phyloP scores from a whole-genome alignment of 2,329 filamentous ascomycete genomes.

The Myriosclerotinia duriaeana region DNA sequence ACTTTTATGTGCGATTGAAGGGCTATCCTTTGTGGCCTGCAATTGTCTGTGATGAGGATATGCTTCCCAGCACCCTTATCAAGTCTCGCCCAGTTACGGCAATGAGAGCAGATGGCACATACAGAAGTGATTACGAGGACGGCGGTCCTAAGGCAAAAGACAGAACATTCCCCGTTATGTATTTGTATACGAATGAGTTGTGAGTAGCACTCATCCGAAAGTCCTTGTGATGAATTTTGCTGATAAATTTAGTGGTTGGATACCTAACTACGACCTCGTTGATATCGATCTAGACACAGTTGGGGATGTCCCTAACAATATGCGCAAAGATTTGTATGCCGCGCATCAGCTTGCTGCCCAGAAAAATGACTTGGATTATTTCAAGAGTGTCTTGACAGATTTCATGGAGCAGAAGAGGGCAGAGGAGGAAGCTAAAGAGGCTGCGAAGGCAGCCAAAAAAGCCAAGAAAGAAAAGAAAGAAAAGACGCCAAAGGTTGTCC shows the following conservation, averaged over 20 bases:
- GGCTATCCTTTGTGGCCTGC: constrained; percentile 94
- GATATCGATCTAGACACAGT: constrained; percentile 75
- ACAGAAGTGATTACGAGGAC: constrained; percentile 82
- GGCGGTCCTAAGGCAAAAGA: constrained; percentile 83
- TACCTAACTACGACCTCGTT: constrained; percentile 77
- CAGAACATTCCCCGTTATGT: constrained; percentile 92
- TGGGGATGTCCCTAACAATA: constrained; percentile 67
- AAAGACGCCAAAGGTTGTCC: constrained; percentile 45
- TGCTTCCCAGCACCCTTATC: constrained; percentile 79
- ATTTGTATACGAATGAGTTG: constrained; percentile 94
- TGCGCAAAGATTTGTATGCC: constrained; percentile 72
- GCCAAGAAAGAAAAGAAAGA: constrained; percentile 44
- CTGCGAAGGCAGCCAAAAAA: constrained; percentile 50
- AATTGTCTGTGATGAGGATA: constrained; percentile 89
- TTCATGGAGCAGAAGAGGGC: constrained; percentile 65
- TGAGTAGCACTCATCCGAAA: constrained; percentile 53
- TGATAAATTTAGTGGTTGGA: constrained; percentile 70
- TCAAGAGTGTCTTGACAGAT: constrained; percentile 75
- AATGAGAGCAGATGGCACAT: constrained; percentile 76
- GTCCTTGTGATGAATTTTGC: constrained; percentile 24
- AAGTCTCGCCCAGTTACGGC: constrained; percentile 81
- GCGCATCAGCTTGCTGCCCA: constrained; percentile 82
- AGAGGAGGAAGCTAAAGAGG: constrained; percentile 49
- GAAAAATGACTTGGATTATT: constrained; percentile 73
- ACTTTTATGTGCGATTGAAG: constrained; percentile 90